phyloP scores from a whole-genome alignment of 2,329 filamentous ascomycete species.

The Pseudogymnoascus sp. region DNA sequence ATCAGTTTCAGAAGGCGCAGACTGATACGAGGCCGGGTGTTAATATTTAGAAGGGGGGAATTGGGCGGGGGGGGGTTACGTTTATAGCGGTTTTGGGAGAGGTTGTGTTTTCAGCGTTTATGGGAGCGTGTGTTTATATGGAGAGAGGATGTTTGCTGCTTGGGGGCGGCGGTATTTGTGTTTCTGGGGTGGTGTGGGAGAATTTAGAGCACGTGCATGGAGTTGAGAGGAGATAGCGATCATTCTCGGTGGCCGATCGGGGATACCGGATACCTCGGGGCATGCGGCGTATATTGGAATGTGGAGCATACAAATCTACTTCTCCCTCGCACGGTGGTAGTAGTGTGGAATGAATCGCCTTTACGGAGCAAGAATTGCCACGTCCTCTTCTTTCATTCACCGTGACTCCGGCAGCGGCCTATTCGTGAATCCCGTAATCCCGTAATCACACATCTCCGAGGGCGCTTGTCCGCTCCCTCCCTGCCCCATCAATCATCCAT shows the following conservation, averaged over 20 bases:
- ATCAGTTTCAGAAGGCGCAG: conserved; percentile 58
- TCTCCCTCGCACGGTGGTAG: neutral
- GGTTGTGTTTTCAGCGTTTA: neutral
- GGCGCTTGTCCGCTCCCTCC: neutral
- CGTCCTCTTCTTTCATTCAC: neutral
- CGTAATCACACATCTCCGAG: too few species aligned
- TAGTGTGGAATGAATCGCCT: neutral
- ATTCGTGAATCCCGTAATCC: too few species aligned
- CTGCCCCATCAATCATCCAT: too few species aligned
- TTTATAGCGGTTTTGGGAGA: neutral
- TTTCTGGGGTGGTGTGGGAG: neutral
- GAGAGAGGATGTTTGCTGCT: neutral
- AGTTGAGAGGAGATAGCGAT: neutral
- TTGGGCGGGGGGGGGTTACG: neutral
- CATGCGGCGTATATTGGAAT: neutral
- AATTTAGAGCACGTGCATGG: neutral
- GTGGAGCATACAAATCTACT: neutral
- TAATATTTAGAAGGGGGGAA: conserved; percentile 24
- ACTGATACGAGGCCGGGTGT: conserved; percentile 37
- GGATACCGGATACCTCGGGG: neutral
- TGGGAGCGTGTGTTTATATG: neutral
- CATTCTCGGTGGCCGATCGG: neutral
- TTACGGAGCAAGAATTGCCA: neutral
- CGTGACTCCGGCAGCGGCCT: too few species aligned
- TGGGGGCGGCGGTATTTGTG: neutral